A percentile compares a stretch with the other conserved stretches of the same genome.
Evolutionary conservation across 2,329 filamentous ascomycete species (phyloP).

Genomic region (Clonostachys sp.): DNA sequence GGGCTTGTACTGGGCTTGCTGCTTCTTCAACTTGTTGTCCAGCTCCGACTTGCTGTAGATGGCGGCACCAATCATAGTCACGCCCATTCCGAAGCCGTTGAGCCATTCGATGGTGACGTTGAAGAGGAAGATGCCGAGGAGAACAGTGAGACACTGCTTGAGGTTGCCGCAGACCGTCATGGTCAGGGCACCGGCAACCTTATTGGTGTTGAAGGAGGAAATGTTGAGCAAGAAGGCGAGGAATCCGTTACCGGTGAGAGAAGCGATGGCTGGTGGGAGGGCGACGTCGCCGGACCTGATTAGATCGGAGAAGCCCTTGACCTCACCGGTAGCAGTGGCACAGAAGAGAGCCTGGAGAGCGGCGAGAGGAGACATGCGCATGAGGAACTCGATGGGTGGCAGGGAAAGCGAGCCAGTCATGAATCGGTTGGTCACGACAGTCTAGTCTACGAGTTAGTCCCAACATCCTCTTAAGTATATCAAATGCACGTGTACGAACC

Average conservation of each 20-base stretch:
- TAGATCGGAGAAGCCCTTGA: conserved; percentile 30
- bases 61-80: conserved; percentile 50
- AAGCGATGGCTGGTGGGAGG: conserved; percentile 28
- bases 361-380: conserved; percentile 58
- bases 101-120: conserved; percentile 41
- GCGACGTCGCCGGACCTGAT: conserved; percentile 26
- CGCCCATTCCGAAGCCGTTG: conserved; percentile 51
- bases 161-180: conserved; percentile 57
- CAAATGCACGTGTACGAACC: conserved; percentile 19
- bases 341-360: conserved; percentile 49
- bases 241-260: conserved; percentile 44
- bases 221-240: conserved; percentile 53
- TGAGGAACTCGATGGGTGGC: conserved; percentile 54
- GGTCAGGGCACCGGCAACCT: conserved; percentile 50
- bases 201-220: conserved; percentile 53
- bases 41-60: conserved; percentile 56
- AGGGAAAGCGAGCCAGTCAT: conserved; percentile 57
- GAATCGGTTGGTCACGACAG: conserved; percentile 58
- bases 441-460: conserved; percentile 21
- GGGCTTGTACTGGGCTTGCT: conserved; percentile 24
- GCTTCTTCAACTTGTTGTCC: conserved; percentile 34
- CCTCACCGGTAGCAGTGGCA: conserved; percentile 47
- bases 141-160: conserved; percentile 52
- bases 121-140: conserved; percentile 48
- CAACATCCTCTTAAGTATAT: background rate